A percentile compares a stretch with the other conserved stretches of the same genome.
Evolutionary conservation across 768 basidiomycete genomes (phyloP).

Genomic region (Termitomyces sp.): DNA sequence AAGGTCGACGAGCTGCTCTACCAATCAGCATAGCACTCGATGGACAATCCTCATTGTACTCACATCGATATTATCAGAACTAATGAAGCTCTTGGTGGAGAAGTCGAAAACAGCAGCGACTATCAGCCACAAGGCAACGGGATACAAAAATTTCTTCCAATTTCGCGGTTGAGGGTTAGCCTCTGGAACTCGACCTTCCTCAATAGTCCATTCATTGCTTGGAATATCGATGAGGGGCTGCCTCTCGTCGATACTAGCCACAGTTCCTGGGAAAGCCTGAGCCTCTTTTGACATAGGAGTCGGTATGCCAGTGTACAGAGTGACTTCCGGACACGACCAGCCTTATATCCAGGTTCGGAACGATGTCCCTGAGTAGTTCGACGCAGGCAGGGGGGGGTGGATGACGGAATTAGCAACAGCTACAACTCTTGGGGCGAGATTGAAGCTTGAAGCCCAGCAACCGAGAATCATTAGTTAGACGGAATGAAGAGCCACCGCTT

Average conservation of each 20-base stretch:
- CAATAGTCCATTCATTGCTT: slow-evolving; percentile 1
- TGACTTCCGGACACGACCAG: too few relatives aligned
- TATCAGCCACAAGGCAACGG: slow-evolving; percentile 29
- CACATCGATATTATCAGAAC: slow-evolving; percentile 65
- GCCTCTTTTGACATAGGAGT: too few relatives aligned
- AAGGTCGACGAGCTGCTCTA: slow-evolving; percentile 77
- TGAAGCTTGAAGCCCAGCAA: too few relatives aligned
- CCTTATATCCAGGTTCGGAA: too few relatives aligned
- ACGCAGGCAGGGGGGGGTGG: too few relatives aligned
- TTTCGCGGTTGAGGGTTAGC: background rate
- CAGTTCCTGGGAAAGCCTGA: too few relatives aligned
- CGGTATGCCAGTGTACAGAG: too few relatives aligned
- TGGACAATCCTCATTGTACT: slow-evolving; percentile 16
- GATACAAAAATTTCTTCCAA: slow-evolving; percentile 26
- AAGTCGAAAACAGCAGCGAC: slow-evolving; percentile 39
- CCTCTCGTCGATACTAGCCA: background rate
- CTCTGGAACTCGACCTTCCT: background rate
- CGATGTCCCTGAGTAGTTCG: too few relatives aligned
- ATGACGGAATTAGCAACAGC: too few relatives aligned
- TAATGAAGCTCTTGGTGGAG: slow-evolving; percentile 69
- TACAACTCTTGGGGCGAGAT: too few relatives aligned
- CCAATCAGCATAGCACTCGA: background rate
- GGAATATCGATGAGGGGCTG: background rate
- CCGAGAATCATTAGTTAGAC: too few relatives aligned
- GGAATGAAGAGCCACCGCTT: too few relatives aligned